Percentiles rank a stretch among this genome's conserved stretches.
Evolutionary conservation across 116 monocot genomes (phyloP).

Genomic region (Papilionanthe hybrid): DNA sequence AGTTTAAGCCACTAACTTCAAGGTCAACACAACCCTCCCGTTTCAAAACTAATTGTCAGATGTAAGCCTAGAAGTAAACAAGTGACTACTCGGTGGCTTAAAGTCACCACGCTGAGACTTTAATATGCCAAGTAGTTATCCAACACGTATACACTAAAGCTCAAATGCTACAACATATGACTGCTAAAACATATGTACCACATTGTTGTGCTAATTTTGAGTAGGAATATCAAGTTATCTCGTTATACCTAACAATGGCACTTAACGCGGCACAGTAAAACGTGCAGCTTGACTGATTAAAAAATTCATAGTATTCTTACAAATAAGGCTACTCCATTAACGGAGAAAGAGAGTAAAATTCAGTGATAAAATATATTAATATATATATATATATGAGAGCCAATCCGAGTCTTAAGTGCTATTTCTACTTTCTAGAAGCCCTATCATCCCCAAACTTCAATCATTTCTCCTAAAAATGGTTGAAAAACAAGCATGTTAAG

Average conservation of each 20-base stretch:
- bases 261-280: neutral
- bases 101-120: neutral
- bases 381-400: neutral
- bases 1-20: too few species aligned
- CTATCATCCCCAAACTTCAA: neutral
- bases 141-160: neutral
- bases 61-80: too few species aligned
- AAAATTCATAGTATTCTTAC: neutral
- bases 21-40: too few species aligned
- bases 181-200: too few species aligned
- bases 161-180: neutral
- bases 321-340: neutral
- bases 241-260: neutral
- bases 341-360: neutral
- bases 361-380: neutral
- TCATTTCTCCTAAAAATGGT: neutral
- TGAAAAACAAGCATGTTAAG: too few species aligned
- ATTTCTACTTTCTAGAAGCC: neutral
- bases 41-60: too few species aligned
- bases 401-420: neutral
- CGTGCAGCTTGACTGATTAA: neutral
- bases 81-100: too few species aligned
- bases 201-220: neutral
- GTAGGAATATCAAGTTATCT: too few species aligned
- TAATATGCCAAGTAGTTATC: neutral